Base-by-base conservation (phyloP, 768 basidiomycete genomes). In the Collybia sp. region DNA sequence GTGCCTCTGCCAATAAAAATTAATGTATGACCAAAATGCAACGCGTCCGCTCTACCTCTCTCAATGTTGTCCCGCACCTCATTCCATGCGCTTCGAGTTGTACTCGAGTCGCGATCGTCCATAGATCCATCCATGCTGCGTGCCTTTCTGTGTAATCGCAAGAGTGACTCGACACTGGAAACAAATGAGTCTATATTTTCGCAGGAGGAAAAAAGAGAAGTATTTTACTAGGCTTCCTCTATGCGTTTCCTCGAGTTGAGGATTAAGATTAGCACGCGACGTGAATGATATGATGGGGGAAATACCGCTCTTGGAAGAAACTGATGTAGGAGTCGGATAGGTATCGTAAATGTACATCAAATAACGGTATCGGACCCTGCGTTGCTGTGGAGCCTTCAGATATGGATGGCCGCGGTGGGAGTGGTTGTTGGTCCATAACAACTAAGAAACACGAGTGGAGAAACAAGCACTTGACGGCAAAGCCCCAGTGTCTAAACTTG, bases 1-100 rank as follows among this genome's bases (percentile, higher is more conserved):
- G 85, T 12, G 84, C 80, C 71, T 96, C 93, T 91, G 64, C 38
- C 38, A 36, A 13, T 43, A 38, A 43, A 42, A 48, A 47, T 43
- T 44, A 45, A 47, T 45, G 52, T 44, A 42, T 37, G 32, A 47
- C 20, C 49, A 18, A 38, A 19, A 45, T 12, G 15, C 40, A 25
- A 15, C 18, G 42, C 47, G 33, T 35, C 20, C 15, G 59, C 71
- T n/a, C 41, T 48, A 83, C 88, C 88, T 73, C 92, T 70, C 58
- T 92, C 90, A 18, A 92, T 67, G 56, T 85, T 92, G 58, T 95
- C 93, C 34, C 88, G 72, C 10, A 93, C 76, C 64, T 96, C 93
- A 15, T 67, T 66, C 93, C 93, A 96, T 16, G 82, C 90, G 46
- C 72, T 74, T 46, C 91, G 75, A 16, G 82, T 71, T 9, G 83